phyloP scores from a whole-genome alignment of 2,329 filamentous ascomycete genomes.

The Paraconiothyrium sp. region DNA sequence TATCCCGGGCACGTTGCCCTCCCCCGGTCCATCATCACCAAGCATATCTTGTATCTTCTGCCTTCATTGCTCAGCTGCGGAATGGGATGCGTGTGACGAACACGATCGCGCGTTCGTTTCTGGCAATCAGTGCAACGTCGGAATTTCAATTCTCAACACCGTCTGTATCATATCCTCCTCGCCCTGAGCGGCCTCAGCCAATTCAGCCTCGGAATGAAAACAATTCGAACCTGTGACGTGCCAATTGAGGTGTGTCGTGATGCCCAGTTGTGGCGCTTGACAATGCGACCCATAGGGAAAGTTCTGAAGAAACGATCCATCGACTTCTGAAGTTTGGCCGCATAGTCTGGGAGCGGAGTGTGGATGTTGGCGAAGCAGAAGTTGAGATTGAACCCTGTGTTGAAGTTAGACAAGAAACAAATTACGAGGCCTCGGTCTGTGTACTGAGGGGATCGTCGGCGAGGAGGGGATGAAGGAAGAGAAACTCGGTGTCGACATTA shows the following conservation, averaged over 20 bases:
- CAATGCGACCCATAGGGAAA: slow-evolving; percentile 63
- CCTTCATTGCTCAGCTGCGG: slow-evolving; percentile 66
- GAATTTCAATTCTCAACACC: slow-evolving; percentile 65
- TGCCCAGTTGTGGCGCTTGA: slow-evolving; percentile 66
- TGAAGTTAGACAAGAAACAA: slow-evolving; percentile 68
- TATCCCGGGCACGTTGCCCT: slow-evolving; percentile 67
- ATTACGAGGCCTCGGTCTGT: slow-evolving; percentile 65
- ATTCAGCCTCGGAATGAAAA: slow-evolving; percentile 48
- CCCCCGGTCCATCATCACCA: slow-evolving; percentile 68
- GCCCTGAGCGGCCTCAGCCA: slow-evolving; percentile 25
- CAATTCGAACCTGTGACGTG: slow-evolving; percentile 56
- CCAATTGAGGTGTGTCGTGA: slow-evolving; percentile 54
- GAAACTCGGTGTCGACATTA: slow-evolving; percentile 68
- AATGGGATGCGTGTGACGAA: slow-evolving; percentile 69
- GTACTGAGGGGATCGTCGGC: slow-evolving; percentile 52
- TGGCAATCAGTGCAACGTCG: slow-evolving; percentile 69
- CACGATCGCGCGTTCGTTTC: slow-evolving; percentile 60
- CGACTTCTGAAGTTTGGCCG: slow-evolving; percentile 62
- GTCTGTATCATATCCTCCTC: slow-evolving; percentile 56
- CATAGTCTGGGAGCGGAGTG: slow-evolving; percentile 66
- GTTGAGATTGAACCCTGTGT: slow-evolving; percentile 64
- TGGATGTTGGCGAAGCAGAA: slow-evolving; percentile 65
- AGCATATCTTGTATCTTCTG: slow-evolving; percentile 61
- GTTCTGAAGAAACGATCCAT: slow-evolving; percentile 71
- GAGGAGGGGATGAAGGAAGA: slow-evolving; percentile 62